phyloP scores from a whole-genome alignment of 148 eudicot genomes.

The Drosera capensis region DNA sequence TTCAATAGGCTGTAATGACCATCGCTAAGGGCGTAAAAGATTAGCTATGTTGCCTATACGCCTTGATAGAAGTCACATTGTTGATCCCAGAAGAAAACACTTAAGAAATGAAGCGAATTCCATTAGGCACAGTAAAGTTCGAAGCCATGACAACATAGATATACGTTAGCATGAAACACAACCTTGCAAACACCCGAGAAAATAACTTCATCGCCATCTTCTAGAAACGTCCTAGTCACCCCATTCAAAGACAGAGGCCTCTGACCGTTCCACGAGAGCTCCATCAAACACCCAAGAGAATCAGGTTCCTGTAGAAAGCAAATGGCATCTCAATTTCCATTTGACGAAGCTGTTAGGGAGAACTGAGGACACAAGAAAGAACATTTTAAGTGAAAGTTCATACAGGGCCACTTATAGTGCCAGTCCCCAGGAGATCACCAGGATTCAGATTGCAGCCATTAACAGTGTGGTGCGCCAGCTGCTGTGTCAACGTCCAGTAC shows the following conservation, averaged over 20 bases:
- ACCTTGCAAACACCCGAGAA: conserved; percentile 82
- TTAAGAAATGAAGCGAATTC: background rate
- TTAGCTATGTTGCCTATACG: too few relatives aligned
- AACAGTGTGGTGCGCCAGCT: conserved; percentile 85
- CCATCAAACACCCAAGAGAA: conserved; percentile 57
- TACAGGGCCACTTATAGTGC: conserved; percentile 96
- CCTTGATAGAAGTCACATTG: too few relatives aligned
- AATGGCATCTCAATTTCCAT: background rate
- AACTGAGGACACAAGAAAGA: background rate
- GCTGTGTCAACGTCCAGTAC: conserved; percentile 92
- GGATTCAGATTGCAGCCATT: conserved; percentile 97
- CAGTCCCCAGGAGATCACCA: conserved; percentile 90
- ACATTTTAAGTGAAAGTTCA: conserved; percentile 18
- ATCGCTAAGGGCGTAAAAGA: too few relatives aligned
- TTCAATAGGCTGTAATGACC: too few relatives aligned
- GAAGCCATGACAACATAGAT: background rate
- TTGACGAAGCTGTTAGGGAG: background rate
- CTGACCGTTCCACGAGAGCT: conserved; percentile 83
- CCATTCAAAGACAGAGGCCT: conserved; percentile 50
- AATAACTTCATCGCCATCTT: conserved; percentile 92
- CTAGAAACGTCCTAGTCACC: conserved; percentile 51
- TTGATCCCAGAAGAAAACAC: too few relatives aligned
- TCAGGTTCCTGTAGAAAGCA: conserved; percentile 22
- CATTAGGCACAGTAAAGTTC: background rate
- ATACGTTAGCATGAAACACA: background rate